These are phyloP conservation scores for Ganoderma meredithae DNA, from an alignment of 1,284 basidiomycete genomes.

Conservation along the genomic window DNA sequence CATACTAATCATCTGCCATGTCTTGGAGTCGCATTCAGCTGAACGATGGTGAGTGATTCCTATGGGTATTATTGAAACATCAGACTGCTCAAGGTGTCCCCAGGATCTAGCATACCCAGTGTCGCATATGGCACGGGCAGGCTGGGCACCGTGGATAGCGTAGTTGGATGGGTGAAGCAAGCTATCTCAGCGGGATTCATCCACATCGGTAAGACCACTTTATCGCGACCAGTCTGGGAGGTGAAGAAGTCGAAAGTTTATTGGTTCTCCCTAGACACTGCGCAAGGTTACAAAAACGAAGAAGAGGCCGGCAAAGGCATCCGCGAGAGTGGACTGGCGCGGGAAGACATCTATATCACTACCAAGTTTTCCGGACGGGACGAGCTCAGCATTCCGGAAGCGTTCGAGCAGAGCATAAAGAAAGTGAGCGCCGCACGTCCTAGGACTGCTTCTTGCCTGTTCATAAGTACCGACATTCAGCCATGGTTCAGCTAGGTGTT, in stretches of 20 bases:
- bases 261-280: conserved; percentile 35
- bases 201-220: conserved; percentile 37
- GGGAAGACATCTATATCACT: conserved; percentile 49
- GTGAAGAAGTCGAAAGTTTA: neutral
- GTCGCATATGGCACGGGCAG: conserved; percentile 67
- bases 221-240: neutral
- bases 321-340: conserved; percentile 44
- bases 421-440: conserved; percentile 30
- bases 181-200: conserved; percentile 41
- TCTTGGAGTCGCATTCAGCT: conserved; percentile 54
- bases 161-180: conserved; percentile 40
- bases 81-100: neutral
- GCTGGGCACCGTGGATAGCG: conserved; percentile 49
- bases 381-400: conserved; percentile 43
- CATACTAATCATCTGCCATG: conserved; percentile 42
- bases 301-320: conserved; percentile 48
- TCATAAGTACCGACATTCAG: neutral
- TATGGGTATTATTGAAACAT: neutral
- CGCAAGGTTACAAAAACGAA: conserved; percentile 49
- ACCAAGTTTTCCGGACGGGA: conserved; percentile 65
- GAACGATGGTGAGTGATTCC: conserved; percentile 56
- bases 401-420: conserved; percentile 41
- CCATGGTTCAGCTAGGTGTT: conserved; percentile 60
- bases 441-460: neutral
- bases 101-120: conserved; percentile 55